Conservation (phyloP, 345 rosid species). For the Microcos paniculata region DNA sequence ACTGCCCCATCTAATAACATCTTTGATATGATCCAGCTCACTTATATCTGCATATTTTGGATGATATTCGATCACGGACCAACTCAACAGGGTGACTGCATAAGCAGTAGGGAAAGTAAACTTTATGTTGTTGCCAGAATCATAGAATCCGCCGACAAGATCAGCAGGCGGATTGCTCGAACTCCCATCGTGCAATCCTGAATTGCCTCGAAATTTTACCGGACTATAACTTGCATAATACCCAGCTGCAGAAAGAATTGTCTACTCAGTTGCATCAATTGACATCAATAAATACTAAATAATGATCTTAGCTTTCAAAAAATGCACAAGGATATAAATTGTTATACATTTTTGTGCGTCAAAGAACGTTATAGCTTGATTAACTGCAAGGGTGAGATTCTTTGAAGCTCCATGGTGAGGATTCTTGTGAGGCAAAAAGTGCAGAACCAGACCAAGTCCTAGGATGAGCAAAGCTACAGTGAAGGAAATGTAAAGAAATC, state of each 20-base stretch:
- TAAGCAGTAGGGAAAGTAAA: constrained; percentile 65
- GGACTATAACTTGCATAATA: constrained; percentile 43
- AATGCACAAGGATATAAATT: neutral
- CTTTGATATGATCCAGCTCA: constrained; percentile 60
- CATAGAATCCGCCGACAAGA: constrained; percentile 60
- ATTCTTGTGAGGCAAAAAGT: constrained; percentile 40
- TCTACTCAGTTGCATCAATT: neutral
- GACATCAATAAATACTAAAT: neutral
- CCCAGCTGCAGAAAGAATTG: constrained; percentile 46
- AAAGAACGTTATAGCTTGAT: constrained; percentile 55
- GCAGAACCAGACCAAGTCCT: constrained; percentile 25
- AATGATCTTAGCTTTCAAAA: neutral
- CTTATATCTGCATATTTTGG: constrained; percentile 46
- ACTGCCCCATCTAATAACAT: constrained; percentile 59
- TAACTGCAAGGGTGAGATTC: constrained; percentile 57
- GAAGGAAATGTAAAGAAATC: constrained; percentile 36
- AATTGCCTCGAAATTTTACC: constrained; percentile 51
- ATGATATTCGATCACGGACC: constrained; percentile 64
- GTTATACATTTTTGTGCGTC: constrained; percentile 62
- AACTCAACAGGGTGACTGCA: constrained; percentile 56
- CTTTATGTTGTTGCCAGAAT: constrained; percentile 61
- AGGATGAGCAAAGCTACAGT: constrained; percentile 23
- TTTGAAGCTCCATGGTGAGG: constrained; percentile 30
- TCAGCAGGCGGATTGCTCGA: constrained; percentile 25
- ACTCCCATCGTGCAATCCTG: constrained; percentile 58